Evolutionary conservation across 176 grass and related monocot genomes (phyloP).

Genomic region (Aegilops speltoides): DNA sequence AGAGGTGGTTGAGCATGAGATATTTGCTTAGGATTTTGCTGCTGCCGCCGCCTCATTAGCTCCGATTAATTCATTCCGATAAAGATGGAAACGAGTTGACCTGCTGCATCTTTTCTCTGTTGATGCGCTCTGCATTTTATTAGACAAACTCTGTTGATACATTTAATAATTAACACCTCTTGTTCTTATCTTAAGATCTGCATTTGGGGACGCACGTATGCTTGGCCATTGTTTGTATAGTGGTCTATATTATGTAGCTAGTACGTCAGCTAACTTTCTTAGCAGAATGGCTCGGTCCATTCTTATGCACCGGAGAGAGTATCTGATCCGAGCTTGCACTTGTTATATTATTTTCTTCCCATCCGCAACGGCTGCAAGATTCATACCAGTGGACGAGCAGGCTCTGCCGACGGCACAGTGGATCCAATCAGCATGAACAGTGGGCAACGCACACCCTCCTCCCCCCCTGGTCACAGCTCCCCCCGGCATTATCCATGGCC

Average conservation of each 20-base stretch:
- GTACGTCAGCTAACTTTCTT: background rate
- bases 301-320: background rate
- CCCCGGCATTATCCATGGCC: background rate
- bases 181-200: background rate
- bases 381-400: background rate
- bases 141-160: background rate
- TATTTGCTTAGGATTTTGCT: background rate
- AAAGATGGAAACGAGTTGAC: slow-evolving; percentile 12
- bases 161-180: background rate
- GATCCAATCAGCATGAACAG: background rate
- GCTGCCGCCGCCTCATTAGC: background rate
- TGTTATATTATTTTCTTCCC: background rate
- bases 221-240: background rate
- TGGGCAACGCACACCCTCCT: background rate
- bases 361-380: background rate
- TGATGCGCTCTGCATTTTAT: background rate
- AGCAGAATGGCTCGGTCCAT: background rate
- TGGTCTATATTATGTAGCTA: background rate
- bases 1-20: slow-evolving; percentile 16
- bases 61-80: background rate
- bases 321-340: background rate
- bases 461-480: background rate
- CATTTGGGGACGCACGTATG: background rate
- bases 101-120: background rate
- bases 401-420: background rate